These are phyloP conservation scores for Oryza meridionalis DNA, from an alignment of 176 grass and related monocot species.

Conservation along the genomic window DNA sequence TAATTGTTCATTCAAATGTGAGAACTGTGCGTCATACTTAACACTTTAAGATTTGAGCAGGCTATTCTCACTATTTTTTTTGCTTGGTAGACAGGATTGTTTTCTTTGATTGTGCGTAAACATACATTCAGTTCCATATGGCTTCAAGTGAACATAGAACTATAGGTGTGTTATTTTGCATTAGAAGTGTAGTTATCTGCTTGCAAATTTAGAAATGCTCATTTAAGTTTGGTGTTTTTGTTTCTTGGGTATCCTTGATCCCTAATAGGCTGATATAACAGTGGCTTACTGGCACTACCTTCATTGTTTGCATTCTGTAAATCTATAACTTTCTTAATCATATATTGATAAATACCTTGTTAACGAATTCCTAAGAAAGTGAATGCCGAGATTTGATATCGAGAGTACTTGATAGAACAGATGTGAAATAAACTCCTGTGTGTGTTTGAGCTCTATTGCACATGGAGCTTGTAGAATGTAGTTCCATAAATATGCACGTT, in stretches of 20 bases:
- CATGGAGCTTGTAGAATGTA: background rate
- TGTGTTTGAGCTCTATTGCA: background rate
- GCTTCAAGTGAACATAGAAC: background rate
- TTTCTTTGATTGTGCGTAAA: slow-evolving; percentile 3
- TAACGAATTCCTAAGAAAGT: background rate
- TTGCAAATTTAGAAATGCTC: background rate
- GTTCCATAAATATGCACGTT: background rate
- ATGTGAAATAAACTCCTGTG: background rate
- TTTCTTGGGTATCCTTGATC: background rate
- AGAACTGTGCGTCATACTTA: background rate
- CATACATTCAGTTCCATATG: background rate
- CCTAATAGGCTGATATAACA: background rate
- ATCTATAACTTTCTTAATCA: background rate
- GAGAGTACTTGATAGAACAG: background rate
- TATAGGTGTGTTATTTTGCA: background rate
- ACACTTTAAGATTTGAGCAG: background rate
- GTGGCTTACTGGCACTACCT: background rate
- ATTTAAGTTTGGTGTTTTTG: background rate
- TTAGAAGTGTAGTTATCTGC: background rate
- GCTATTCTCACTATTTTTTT: background rate
- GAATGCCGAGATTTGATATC: background rate
- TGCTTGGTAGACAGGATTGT: background rate
- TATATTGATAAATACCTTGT: background rate
- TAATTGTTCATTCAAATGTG: background rate
- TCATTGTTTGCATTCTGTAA: background rate